These are phyloP conservation scores for Colletotrichum incanum DNA, from an alignment of 2,329 filamentous ascomycete genomes.

Conservation along the genomic window DNA sequence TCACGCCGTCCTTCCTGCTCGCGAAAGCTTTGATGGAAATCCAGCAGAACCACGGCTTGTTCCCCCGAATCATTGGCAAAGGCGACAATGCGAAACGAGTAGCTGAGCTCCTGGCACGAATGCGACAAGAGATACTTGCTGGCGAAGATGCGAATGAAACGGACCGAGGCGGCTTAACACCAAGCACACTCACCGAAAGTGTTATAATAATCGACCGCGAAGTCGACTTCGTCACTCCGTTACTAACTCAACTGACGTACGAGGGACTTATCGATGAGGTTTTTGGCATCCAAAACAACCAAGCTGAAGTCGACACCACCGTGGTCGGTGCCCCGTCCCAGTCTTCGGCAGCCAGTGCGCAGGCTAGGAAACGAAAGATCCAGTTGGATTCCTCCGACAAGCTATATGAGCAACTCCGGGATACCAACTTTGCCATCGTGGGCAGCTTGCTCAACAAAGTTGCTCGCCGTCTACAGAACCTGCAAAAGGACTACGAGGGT, in stretches of 20 bases:
- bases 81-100: constrained; percentile 94
- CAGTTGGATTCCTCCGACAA: constrained; percentile 91
- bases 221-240: constrained; percentile 90
- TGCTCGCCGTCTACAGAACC: constrained; percentile 85
- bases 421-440: constrained; percentile 96
- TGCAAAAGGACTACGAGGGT: constrained; percentile 89
- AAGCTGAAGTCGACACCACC: constrained; percentile 92
- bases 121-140: constrained; percentile 90
- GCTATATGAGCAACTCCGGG: constrained; percentile 88
- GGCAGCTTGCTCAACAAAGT: constrained; percentile 91
- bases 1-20: constrained; percentile 89
- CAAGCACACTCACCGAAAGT: constrained; percentile 90
- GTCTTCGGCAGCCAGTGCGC: constrained; percentile 66
- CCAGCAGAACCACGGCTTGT: constrained; percentile 92
- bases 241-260: constrained; percentile 96
- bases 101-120: constrained; percentile 88
- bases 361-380: constrained; percentile 87
- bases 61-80: constrained; percentile 95
- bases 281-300: constrained; percentile 92
- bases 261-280: constrained; percentile 96
- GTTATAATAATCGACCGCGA: constrained; percentile 96
- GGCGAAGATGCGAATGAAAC: constrained; percentile 80
- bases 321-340: constrained; percentile 84
- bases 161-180: constrained; percentile 76
- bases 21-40: constrained; percentile 95